A percentile compares a stretch with the other conserved stretches of the same genome.
phyloP scores from a whole-genome alignment of 2,329 filamentous ascomycete species.

The Trichothecium roseum region DNA sequence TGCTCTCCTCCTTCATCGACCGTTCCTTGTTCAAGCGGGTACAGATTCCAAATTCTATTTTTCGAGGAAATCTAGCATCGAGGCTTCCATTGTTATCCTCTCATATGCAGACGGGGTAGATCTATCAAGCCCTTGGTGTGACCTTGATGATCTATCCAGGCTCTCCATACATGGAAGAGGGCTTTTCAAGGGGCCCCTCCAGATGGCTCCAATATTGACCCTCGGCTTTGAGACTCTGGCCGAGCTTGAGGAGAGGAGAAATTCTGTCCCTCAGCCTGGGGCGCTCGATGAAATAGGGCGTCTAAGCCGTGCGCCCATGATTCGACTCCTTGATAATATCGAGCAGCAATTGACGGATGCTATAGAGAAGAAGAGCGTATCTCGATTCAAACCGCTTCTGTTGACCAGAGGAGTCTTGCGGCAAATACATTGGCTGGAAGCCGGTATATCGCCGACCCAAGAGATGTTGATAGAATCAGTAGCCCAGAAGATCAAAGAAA shows the following conservation, averaged over 20 bases:
- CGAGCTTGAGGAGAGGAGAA: not conserved
- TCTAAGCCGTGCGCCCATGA: not conserved
- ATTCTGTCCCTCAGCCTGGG: not conserved
- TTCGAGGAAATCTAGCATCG: too few species aligned
- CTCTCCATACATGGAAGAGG: not conserved
- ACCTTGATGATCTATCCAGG: constrained; percentile 1
- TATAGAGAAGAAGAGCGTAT: not conserved
- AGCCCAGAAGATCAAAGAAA: too few species aligned
- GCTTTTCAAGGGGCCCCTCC: not conserved
- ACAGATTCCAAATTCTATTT: too few species aligned
- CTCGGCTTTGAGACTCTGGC: not conserved
- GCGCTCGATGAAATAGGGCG: not conserved
- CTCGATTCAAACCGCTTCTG: not conserved
- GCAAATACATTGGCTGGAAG: too few species aligned
- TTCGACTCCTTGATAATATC: not conserved
- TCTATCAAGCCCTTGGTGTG: too few species aligned
- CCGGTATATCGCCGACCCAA: too few species aligned
- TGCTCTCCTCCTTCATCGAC: not conserved
- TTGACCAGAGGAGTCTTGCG: not conserved
- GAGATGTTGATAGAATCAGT: too few species aligned
- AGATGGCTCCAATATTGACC: not conserved
- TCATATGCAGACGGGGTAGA: too few species aligned
- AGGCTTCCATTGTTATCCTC: too few species aligned
- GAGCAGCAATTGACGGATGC: not conserved
- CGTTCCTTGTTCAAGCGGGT: not conserved